These are phyloP conservation scores for Desmodesmus armatus DNA, from an alignment of 139 green algal genomes.

Conservation along the genomic window DNA sequence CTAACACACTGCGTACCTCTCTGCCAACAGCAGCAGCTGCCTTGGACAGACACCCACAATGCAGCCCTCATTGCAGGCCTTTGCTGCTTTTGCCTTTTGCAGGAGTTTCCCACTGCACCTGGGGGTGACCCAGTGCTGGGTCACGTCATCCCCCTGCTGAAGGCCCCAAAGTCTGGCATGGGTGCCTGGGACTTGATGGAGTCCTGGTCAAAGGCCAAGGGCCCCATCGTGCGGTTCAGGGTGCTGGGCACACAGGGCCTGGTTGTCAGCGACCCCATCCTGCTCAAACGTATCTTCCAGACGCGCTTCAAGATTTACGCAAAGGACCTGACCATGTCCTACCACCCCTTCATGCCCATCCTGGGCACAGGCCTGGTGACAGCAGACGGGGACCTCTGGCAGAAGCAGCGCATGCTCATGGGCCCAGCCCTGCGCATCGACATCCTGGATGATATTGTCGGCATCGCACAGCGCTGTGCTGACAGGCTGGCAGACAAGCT, in stretches of 20 bases:
- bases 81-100: too few relatives aligned
- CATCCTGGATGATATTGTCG: slow-evolving; percentile 91
- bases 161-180: slow-evolving; percentile 43
- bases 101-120: slow-evolving; percentile 52
- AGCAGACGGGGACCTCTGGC: slow-evolving; percentile 88
- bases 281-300: slow-evolving; percentile 89
- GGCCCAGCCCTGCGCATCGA: slow-evolving; percentile 87
- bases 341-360: slow-evolving; percentile 93
- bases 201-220: slow-evolving; percentile 64
- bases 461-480: slow-evolving; percentile 73
- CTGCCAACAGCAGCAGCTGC: too few relatives aligned
- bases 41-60: too few relatives aligned
- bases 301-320: slow-evolving; percentile 77
- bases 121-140: slow-evolving; percentile 65
- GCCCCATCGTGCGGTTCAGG: slow-evolving; percentile 68
- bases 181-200: slow-evolving; percentile 85
- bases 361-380: slow-evolving; percentile 96
- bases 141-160: slow-evolving; percentile 68
- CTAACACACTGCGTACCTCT: too few relatives aligned
- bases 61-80: too few relatives aligned
- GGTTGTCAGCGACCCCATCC: slow-evolving; percentile 71
- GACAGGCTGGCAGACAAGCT: slow-evolving; percentile 85
- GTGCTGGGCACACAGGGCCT: slow-evolving; percentile 77
- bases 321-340: slow-evolving; percentile 89
- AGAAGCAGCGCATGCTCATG: slow-evolving; percentile 91